Percentiles rank a stretch among this genome's conserved stretches.
These are phyloP conservation scores for Colletotrichum liriopes DNA, from an alignment of 2,329 filamentous ascomycete species.

Conservation along the genomic window DNA sequence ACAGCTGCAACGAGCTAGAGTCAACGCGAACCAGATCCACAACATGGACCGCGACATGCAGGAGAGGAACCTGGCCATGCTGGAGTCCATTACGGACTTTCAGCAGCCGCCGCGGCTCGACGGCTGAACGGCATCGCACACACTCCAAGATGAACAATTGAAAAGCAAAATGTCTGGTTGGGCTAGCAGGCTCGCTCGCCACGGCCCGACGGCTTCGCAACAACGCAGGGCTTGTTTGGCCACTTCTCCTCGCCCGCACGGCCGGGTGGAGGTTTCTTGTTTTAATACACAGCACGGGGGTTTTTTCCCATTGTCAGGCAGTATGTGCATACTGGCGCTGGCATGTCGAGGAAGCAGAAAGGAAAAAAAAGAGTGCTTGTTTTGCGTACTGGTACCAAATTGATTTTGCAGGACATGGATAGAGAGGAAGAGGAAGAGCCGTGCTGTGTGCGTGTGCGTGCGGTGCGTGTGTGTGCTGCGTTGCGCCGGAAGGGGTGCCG, in stretches of 20 bases:
- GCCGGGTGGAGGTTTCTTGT: slow-evolving; percentile 36
- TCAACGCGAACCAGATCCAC: slow-evolving; percentile 65
- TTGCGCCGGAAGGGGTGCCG: neutral
- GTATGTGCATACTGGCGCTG: neutral
- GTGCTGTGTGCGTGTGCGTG: neutral
- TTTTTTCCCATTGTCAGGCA: neutral
- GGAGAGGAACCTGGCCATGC: slow-evolving; percentile 64
- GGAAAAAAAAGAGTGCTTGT: slow-evolving; percentile 24
- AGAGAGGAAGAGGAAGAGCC: neutral
- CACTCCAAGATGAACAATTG: neutral
- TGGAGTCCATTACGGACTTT: slow-evolving; percentile 46
- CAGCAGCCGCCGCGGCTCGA: slow-evolving; percentile 37
- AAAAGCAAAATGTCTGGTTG: slow-evolving; percentile 7
- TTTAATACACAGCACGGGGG: slow-evolving; percentile 38
- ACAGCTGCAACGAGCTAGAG: slow-evolving; percentile 48
- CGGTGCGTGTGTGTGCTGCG: slow-evolving; percentile 2
- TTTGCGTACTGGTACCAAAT: slow-evolving; percentile 36
- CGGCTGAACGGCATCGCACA: slow-evolving; percentile 24
- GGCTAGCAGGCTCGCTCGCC: slow-evolving; percentile 36
- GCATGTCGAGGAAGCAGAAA: slow-evolving; percentile 1
- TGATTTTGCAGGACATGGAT: slow-evolving; percentile 20
- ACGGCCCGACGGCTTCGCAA: slow-evolving; percentile 16
- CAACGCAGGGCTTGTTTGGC: slow-evolving; percentile 22
- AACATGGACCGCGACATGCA: slow-evolving; percentile 71
- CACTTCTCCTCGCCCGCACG: slow-evolving; percentile 39